Conservation (phyloP, 768 basidiomycete genomes). For the Piloderma croceum region DNA sequence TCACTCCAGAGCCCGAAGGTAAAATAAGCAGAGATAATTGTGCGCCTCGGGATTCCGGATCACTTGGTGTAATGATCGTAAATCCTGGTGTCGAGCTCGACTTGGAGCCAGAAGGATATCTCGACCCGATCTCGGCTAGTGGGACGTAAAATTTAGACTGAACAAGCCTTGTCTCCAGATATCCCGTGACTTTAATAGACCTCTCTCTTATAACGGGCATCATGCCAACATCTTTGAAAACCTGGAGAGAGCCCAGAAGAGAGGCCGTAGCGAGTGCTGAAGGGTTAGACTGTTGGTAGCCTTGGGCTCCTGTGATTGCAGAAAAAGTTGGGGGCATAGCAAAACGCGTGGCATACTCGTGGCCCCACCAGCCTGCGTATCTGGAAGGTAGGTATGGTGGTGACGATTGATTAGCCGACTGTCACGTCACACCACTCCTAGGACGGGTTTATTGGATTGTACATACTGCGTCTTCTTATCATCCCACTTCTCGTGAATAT, state of each 20-base stretch:
- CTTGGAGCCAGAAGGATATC: constrained; percentile 20
- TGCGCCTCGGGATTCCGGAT: constrained; percentile 65
- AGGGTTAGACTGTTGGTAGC: constrained; percentile 96
- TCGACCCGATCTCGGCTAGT: constrained; percentile 26
- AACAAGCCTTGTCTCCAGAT: constrained; percentile 60
- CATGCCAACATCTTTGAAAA: constrained; percentile 78
- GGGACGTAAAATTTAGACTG: constrained; percentile 61
- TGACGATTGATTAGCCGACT: no score
- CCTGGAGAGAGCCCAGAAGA: constrained; percentile 75
- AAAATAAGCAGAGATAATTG: constrained; percentile 86
- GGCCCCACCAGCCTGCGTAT: constrained; percentile 98
- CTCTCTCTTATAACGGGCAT: constrained; percentile 63
- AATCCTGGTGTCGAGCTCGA: constrained; percentile 44
- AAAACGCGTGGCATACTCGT: constrained; percentile 82
- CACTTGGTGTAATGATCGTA: constrained; percentile 86
- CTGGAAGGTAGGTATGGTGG: no score
- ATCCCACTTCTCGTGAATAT: constrained; percentile 81
- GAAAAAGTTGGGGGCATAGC: constrained; percentile 80
- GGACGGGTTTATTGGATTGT: constrained; percentile 8
- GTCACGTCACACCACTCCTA: no score
- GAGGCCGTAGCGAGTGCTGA: constrained; percentile 74
- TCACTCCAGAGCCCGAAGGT: constrained; percentile 51
- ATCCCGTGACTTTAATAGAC: constrained; percentile 62
- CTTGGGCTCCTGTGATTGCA: constrained; percentile 85
- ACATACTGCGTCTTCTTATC: constrained; percentile 60